Base-by-base conservation (phyloP, 352 stramenopile genomes). In the Ophiocytium majus region DNA sequence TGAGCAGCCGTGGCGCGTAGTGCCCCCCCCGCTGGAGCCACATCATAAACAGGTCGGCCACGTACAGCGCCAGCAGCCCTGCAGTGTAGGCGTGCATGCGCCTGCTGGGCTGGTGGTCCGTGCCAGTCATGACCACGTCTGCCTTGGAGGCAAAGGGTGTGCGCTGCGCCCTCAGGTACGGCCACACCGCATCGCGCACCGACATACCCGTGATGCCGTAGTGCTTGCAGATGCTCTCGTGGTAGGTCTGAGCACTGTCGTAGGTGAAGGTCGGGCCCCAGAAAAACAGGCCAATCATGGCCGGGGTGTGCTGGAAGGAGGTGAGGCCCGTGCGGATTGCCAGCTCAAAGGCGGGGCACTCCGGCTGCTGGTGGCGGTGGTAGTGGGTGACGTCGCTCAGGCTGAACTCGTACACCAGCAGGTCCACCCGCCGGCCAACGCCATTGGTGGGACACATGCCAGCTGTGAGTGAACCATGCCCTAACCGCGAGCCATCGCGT, bases 261-360 rank as follows among this genome's bases (percentile, higher is more conserved):
- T 78, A 78, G 5, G 66, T 78, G 66, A 5, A 78, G 66, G 14
- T 14, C 66, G 66, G 66, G 5, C 66, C 66, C 66, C 66, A 78
- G 66, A 78, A 78, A 78, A 78, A 78, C 32, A 78, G 66, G 5
- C 66, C 66, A 5, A 78, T 5, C 5, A 78, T 17, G 5, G 66
- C 66, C 5, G 66, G 66, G 35, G 66, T 14, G 35, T 78, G 66
- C 66, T 78, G 66, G 35, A 78, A 78, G 32, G 66, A 78, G 32
- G 66, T 43, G 32, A 78, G 35, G 5, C 5, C 66, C 5, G 32
- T 78, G 32, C 66, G 66, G 5, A 78, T 14, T 5, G 66, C 66
- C 5, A 78, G 35, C 66, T 78, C 66, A 17, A 43, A 78, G 5
- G 66, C 5, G 5, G 66, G 66, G 5, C 5, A 78, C 5, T 14